These are phyloP conservation scores for Iris pallida DNA, from an alignment of 116 monocot genomes.

Conservation along the genomic window DNA sequence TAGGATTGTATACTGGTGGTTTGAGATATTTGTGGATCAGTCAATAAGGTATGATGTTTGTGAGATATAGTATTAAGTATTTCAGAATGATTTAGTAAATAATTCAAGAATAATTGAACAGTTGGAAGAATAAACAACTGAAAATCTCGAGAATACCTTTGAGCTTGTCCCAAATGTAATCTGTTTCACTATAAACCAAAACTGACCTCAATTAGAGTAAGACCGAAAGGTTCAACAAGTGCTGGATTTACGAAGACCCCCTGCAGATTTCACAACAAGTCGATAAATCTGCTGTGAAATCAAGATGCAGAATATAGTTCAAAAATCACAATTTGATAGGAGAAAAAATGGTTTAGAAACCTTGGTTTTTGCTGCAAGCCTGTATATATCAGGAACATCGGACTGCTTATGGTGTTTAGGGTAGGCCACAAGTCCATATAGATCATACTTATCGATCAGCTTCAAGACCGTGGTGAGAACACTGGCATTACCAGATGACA, in stretches of 20 bases:
- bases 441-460: constrained; percentile 63
- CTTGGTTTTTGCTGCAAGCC: constrained; percentile 67
- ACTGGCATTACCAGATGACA: constrained; percentile 44
- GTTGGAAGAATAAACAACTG: no score
- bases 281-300: neutral
- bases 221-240: constrained; percentile 63
- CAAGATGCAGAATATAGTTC: neutral
- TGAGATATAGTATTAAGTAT: no score
- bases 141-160: no score
- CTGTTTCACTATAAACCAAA: neutral
- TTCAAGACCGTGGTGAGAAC: constrained; percentile 52
- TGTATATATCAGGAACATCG: constrained; percentile 68
- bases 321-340: constrained; percentile 1
- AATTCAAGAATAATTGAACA: no score
- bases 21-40: no score
- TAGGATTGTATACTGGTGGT: no score
- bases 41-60: no score
- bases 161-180: no score
- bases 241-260: constrained; percentile 71
- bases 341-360: constrained; percentile 10
- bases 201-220: constrained; percentile 63
- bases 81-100: no score
- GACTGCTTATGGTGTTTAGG: constrained; percentile 67
- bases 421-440: constrained; percentile 63
- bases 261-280: constrained; percentile 17